A percentile compares a stretch with the other conserved stretches of the same genome.
Conservation (phyloP, 2,329 filamentous ascomycete genomes). For the Aspergillus fischeri region DNA sequence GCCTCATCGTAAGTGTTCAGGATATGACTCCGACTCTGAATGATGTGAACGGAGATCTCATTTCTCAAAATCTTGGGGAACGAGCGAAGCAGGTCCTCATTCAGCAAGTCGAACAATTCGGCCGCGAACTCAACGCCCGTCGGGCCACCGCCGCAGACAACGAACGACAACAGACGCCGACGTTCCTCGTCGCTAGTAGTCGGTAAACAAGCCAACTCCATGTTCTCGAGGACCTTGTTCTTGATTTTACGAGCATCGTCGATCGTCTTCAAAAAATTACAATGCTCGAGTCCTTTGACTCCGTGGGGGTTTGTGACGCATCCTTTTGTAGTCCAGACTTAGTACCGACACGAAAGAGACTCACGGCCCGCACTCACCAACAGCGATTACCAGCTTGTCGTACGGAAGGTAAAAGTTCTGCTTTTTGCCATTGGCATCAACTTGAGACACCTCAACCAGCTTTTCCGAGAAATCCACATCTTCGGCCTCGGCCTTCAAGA, state of each 20-base stretch:
- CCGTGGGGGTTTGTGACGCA: conserved; percentile 93
- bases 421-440: conserved; percentile 66
- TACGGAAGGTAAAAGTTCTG: conserved; percentile 90
- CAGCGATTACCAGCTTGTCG: conserved; percentile 89
- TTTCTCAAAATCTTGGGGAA: conserved; percentile 92
- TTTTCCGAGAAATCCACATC: conserved; percentile 90
- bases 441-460: conserved; percentile 78
- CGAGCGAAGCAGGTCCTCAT: conserved; percentile 79
- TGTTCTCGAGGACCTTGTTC: conserved; percentile 81
- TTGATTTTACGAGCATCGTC: conserved; percentile 86
- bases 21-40: conserved; percentile 91
- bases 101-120: conserved; percentile 91
- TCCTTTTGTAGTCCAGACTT: conserved; percentile 38
- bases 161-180: conserved; percentile 83
- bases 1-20: conserved; percentile 98
- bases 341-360: background rate
- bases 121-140: conserved; percentile 98
- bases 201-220: conserved; percentile 88
- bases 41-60: conserved; percentile 95
- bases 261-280: conserved; percentile 93
- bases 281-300: conserved; percentile 89
- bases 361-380: conserved; percentile 50
- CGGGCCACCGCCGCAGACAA: conserved; percentile 90
- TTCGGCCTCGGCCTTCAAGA: conserved; percentile 79
- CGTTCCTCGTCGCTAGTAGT: conserved; percentile 87